Evolutionary conservation across 768 basidiomycete genomes (phyloP).

Genomic region (Mrakia blollopis): DNA sequence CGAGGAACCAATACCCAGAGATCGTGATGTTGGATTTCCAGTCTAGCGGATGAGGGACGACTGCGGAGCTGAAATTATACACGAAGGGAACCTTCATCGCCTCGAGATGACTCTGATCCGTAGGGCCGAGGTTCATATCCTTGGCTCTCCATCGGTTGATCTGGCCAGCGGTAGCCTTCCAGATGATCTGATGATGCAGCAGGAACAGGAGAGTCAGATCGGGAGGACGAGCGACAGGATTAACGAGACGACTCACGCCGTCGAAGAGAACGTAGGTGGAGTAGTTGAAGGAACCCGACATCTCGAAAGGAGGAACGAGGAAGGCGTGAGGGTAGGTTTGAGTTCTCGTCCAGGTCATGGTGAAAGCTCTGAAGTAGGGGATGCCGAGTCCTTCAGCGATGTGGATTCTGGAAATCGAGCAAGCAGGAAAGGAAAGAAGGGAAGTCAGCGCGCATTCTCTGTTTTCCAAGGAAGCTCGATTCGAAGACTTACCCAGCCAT

Average conservation of each 20-base stretch:
- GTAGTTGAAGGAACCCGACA: conserved; percentile 56
- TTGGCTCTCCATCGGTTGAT: conserved; percentile 63
- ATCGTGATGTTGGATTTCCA: conserved; percentile 48
- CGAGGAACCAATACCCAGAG: conserved; percentile 56
- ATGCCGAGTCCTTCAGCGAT: conserved; percentile 64
- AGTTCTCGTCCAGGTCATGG: conserved; percentile 56
- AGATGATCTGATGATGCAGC: too few species aligned
- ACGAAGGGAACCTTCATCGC: conserved; percentile 17
- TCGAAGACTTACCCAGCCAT: conserved; percentile 54
- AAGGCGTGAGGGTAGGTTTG: conserved; percentile 63
- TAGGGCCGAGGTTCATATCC: conserved; percentile 51
- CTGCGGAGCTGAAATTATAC: conserved; percentile 62
- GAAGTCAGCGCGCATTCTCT: too few species aligned
- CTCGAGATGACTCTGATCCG: conserved; percentile 36
- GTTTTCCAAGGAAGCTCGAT: too few species aligned
- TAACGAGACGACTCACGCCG: too few species aligned
- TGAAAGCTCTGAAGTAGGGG: conserved; percentile 63
- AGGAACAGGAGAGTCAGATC: too few species aligned
- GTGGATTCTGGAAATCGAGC: conserved; percentile 48
- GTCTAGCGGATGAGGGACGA: conserved; percentile 66
- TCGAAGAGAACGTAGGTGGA: conserved; percentile 56
- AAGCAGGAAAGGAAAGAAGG: too few species aligned
- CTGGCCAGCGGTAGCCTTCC: conserved; percentile 61
- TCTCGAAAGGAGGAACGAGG: conserved; percentile 55
- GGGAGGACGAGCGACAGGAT: too few species aligned